Conservation (phyloP, 192 early-diverging fungal genomes). For the Jimgerdemannia lactiflua region DNA sequence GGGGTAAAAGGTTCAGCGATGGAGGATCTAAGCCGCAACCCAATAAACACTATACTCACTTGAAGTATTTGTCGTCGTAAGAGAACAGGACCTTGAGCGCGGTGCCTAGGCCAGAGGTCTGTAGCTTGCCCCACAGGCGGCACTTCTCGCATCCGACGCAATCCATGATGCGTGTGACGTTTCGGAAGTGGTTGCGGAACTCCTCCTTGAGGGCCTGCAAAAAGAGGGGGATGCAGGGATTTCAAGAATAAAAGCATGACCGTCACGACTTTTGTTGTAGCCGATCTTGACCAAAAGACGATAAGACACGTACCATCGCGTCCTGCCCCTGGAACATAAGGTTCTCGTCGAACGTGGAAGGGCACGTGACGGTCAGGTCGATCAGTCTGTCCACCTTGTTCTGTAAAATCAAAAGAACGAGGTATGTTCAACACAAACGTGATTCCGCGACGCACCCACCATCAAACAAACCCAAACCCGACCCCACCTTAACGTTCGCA, state of each 20-base stretch:
- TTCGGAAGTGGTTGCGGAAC: conserved; percentile 91
- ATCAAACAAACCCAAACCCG: background rate
- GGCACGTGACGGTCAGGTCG: conserved; percentile 54
- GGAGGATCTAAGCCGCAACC: background rate
- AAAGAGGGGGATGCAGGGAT: too few relatives aligned
- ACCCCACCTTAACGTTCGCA: conserved; percentile 38
- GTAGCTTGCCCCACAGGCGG: conserved; percentile 96
- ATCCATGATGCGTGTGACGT: conserved; percentile 98
- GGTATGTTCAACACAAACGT: conserved; percentile 1
- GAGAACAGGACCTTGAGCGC: conserved; percentile 97
- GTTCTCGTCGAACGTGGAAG: conserved; percentile 89
- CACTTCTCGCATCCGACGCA: conserved; percentile 99
- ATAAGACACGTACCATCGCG: conserved; percentile 25
- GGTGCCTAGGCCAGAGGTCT: conserved; percentile 92
- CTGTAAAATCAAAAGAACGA: conserved; percentile 21
- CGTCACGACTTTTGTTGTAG: too few relatives aligned
- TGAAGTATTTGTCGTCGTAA: conserved; percentile 67
- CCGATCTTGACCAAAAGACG: background rate
- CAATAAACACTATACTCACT: conserved; percentile 30
- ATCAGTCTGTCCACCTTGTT: conserved; percentile 58
- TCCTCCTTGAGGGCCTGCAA: conserved; percentile 70
- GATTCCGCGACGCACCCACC: background rate
- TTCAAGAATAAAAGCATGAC: too few relatives aligned
- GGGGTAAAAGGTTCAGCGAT: background rate
- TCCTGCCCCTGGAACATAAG: conserved; percentile 72